A percentile compares a stretch with the other conserved stretches of the same genome.
These are phyloP conservation scores for Luffa acutangula DNA, from an alignment of 306 rosid species.

Conservation along the genomic window DNA sequence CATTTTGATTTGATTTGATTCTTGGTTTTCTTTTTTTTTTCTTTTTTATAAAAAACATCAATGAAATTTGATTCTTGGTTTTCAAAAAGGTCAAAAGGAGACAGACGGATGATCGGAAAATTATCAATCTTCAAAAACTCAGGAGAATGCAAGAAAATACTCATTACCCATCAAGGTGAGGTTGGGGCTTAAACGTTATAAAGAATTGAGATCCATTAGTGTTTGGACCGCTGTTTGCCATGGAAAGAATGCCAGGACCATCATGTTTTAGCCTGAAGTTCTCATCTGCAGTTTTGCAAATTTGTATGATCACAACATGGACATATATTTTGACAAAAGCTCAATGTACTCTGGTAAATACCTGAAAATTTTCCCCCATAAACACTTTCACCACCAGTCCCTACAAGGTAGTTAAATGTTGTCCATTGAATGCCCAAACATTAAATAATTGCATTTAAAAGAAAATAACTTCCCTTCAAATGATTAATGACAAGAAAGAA, in stretches of 20 bases:
- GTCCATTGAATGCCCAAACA: constrained; percentile 26
- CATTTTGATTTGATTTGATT: not conserved
- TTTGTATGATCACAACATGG: not conserved
- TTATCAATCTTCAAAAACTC: constrained; percentile 1
- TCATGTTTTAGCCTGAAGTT: constrained; percentile 69
- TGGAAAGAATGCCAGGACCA: constrained; percentile 80
- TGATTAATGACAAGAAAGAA: constrained; percentile 15
- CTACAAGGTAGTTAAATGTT: constrained; percentile 45
- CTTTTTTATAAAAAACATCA: too few species aligned
- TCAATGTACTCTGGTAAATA: constrained; percentile 19
- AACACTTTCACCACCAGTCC: constrained; percentile 97
- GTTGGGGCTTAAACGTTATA: constrained; percentile 72
- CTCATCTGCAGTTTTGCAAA: constrained; percentile 58
- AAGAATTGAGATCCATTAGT: constrained; percentile 98
- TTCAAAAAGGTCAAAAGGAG: not conserved
- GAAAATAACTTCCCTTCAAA: constrained; percentile 7
- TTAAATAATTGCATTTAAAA: constrained; percentile 16
- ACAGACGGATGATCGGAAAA: not conserved
- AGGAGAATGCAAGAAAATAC: constrained; percentile 7
- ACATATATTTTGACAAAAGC: constrained; percentile 6
- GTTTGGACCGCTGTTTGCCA: constrained; percentile 95
- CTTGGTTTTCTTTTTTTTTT: not conserved
- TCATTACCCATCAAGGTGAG: constrained; percentile 85
- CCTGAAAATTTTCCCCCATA: constrained; percentile 96
- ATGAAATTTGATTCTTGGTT: not conserved